Evolutionary conservation across 2,329 filamentous ascomycete species (phyloP).

Genomic region (Colletotrichum tropicicola): DNA sequence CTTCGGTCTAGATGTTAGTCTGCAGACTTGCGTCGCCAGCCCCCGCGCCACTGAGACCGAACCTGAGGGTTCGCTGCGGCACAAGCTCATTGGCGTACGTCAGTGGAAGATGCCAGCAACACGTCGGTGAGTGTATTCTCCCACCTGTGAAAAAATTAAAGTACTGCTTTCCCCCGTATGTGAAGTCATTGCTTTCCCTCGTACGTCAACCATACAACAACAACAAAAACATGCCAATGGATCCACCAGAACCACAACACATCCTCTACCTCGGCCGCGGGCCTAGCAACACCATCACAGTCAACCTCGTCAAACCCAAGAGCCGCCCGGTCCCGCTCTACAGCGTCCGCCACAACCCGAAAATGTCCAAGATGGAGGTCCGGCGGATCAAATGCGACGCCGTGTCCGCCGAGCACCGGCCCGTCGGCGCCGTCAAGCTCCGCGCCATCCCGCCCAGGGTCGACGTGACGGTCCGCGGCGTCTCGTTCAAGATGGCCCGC

Average conservation of each 20-base stretch:
- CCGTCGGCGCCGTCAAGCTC: constrained; percentile 10
- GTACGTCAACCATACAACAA: background rate
- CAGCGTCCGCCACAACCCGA: constrained; percentile 9
- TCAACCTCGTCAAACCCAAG: constrained; percentile 2
- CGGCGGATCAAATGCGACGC: background rate
- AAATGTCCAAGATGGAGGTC: constrained; percentile 25
- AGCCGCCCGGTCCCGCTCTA: background rate
- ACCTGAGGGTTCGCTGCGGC: too few relatives aligned
- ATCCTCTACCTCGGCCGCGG: constrained; percentile 2
- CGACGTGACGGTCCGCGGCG: constrained; percentile 21
- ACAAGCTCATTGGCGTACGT: background rate
- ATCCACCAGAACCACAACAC: constrained; percentile 5
- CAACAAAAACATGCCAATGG: background rate
- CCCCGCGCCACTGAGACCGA: background rate
- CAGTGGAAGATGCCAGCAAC: background rate
- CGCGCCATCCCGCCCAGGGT: constrained; percentile 21
- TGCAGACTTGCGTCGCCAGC: background rate
- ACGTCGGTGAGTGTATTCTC: background rate
- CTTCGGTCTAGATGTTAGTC: constrained; percentile 1
- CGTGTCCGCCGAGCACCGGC: background rate
- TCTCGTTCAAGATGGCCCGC: constrained; percentile 22
- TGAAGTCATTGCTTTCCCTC: background rate
- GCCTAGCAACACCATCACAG: background rate
- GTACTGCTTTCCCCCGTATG: background rate
- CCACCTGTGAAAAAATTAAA: background rate